These are phyloP conservation scores for Aegilops umbellulata DNA, from an alignment of 176 grass and related monocot species.

Conservation along the genomic window DNA sequence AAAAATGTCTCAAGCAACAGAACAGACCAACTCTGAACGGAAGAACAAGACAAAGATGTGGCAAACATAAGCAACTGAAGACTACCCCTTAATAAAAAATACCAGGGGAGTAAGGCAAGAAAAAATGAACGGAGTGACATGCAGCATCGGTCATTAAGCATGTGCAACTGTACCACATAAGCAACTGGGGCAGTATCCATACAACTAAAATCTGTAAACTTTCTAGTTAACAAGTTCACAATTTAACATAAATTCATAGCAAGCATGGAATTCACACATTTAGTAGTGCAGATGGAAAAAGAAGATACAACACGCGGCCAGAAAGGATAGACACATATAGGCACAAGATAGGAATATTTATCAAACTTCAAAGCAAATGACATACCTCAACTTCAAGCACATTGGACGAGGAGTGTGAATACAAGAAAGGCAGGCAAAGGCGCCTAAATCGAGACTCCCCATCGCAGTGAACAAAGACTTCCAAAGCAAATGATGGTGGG, in stretches of 20 bases:
- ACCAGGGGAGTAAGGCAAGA: not conserved
- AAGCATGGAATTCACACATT: not conserved
- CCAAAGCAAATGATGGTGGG: constrained; percentile 95
- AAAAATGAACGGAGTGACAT: constrained; percentile 1
- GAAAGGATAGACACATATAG: not conserved
- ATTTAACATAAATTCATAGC: constrained; percentile 9
- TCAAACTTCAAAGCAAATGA: constrained; percentile 20
- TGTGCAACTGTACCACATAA: not conserved
- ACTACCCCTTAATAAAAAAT: not conserved
- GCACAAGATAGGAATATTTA: not conserved
- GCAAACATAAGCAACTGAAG: constrained; percentile 11
- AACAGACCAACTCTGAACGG: not conserved
- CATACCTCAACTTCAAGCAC: constrained; percentile 94
- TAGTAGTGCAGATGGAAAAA: not conserved
- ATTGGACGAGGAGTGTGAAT: constrained; percentile 97
- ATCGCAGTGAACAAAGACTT: constrained; percentile 94
- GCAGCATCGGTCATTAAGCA: not conserved
- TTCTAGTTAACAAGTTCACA: not conserved
- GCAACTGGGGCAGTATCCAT: not conserved
- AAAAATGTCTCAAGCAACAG: constrained; percentile 4
- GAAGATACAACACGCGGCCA: not conserved
- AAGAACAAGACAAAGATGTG: constrained; percentile 20
- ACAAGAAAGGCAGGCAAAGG: constrained; percentile 95
- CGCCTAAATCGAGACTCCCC: constrained; percentile 97
- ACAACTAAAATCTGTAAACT: not conserved